Conservation (phyloP, 495 filamentous ascomycete species). For the Sordaria brevicollis region DNA sequence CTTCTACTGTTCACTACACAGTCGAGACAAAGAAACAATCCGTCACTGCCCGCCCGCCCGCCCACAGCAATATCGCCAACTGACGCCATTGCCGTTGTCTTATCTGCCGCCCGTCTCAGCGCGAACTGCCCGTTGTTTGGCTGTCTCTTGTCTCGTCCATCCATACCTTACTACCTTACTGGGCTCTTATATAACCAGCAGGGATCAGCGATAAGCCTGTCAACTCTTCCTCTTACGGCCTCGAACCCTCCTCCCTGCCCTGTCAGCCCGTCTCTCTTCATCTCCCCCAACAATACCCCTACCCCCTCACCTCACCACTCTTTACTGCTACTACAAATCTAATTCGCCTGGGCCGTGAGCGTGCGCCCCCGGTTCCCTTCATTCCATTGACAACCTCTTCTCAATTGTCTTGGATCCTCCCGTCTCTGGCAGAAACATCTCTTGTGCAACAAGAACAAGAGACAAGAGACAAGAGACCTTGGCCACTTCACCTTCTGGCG, state of each 20-base stretch:
- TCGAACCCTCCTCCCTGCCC: not conserved
- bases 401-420: not conserved
- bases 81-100: slow-evolving; percentile 13
- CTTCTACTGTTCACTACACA: too few species aligned
- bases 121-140: not conserved
- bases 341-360: not conserved
- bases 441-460: not conserved
- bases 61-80: not conserved
- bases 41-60: not conserved
- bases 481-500: not conserved
- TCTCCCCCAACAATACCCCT: not conserved
- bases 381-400: not conserved
- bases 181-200: slow-evolving; percentile 25
- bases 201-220: slow-evolving; percentile 34
- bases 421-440: not conserved
- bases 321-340: not conserved
- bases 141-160: too few species aligned
- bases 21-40: too few species aligned
- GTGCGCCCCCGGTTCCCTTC: not conserved
- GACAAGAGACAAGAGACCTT: too few species aligned
- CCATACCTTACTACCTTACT: too few species aligned
- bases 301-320: not conserved
- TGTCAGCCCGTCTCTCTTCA: slow-evolving; percentile 1
- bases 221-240: slow-evolving; percentile 17
- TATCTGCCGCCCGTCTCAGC: slow-evolving; percentile 5